Base-by-base conservation (phyloP, 176 grass and related monocot species). In the Pontederia crassipes region DNA sequence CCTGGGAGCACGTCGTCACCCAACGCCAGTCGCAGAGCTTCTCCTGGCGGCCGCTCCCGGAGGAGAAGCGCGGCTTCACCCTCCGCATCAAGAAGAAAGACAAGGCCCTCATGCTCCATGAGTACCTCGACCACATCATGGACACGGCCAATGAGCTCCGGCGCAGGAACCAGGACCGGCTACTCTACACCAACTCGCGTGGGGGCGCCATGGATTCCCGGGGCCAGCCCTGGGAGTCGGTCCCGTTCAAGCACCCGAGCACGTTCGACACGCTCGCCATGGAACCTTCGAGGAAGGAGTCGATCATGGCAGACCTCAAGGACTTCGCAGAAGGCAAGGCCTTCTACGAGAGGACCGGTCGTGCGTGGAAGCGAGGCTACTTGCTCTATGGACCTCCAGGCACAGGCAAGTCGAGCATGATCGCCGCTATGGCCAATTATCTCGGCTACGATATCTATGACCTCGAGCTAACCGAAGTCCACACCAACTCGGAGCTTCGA, bases 341-440 rank as follows among this genome's bases (percentile, higher is more conserved):
- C 28, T 96, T 90, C 74, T 96, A 96, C 60, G 83, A 75, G 69
- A 78, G 49, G 60, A 96, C 83, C 0, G 91, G 86, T 12, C 89
- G 89, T 64, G 91, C 91, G 11, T 96, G 91, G 91, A 96, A 96
- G 53, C 68, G 86, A 15, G 91, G 91, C 47, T 96, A 96, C 65
- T 73, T 96, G 69, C 60, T 96, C 10, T 70, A 87, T 5, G 91
- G 91, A 9, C 91, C 91, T 1, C 91, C 91, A 12, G 91, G 91
- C 48, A 96, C 91, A 0, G 91, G 91, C 57, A 96, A 96, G 50
- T 96, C 91, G 32, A 96, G 83, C 79, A 76, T 96, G 18, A 85
- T 96, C n/a, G 91, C 91, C 0, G 91, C 91, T 58, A 96, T 96
- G 65, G 91, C 91, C 14, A 96, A 96, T 62, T 75, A 75, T 46